phyloP scores from a whole-genome alignment of 108 stramenopile genomes.

The Cyclostephanos tholiformis region DNA sequence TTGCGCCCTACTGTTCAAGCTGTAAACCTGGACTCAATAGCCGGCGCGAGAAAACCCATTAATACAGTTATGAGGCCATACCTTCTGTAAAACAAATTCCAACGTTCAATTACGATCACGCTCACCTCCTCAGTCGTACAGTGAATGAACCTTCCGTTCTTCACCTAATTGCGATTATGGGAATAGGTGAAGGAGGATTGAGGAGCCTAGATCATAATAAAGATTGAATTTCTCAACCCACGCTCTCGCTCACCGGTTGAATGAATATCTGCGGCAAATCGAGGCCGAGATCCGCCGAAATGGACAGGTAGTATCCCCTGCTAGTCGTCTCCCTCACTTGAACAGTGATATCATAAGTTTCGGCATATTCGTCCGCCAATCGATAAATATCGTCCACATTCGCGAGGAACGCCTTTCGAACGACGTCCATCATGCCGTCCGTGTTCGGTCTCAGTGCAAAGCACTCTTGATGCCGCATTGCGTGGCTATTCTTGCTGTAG shows the following conservation, averaged over 20 bases:
- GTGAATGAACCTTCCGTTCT: slow-evolving; percentile 69
- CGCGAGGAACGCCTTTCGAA: slow-evolving; percentile 81
- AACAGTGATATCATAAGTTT: slow-evolving; percentile 75
- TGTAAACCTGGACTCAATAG: slow-evolving; percentile 51
- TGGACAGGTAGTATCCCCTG: slow-evolving; percentile 81
- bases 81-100: slow-evolving; percentile 5
- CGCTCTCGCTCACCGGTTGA: slow-evolving; percentile 52
- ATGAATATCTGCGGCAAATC: slow-evolving; percentile 78
- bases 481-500: slow-evolving; percentile 75
- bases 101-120: not conserved
- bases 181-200: no score
- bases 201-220: no score
- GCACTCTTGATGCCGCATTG: slow-evolving; percentile 91
- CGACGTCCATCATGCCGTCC: slow-evolving; percentile 85
- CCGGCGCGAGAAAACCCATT: not conserved
- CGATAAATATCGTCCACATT: slow-evolving; percentile 93
- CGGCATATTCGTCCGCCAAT: slow-evolving; percentile 86
- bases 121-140: slow-evolving; percentile 87
- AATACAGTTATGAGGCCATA: not conserved
- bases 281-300: slow-evolving; percentile 61
- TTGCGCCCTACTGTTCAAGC: slow-evolving; percentile 77
- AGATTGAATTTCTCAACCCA: no score
- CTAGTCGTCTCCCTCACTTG: slow-evolving; percentile 70
- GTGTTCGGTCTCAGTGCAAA: slow-evolving; percentile 86
- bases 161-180: slow-evolving; percentile 6